A percentile compares a stretch with the other conserved stretches of the same genome.
Conservation (phyloP, 106 monocot genomes). For the Chionographis japonica region DNA sequence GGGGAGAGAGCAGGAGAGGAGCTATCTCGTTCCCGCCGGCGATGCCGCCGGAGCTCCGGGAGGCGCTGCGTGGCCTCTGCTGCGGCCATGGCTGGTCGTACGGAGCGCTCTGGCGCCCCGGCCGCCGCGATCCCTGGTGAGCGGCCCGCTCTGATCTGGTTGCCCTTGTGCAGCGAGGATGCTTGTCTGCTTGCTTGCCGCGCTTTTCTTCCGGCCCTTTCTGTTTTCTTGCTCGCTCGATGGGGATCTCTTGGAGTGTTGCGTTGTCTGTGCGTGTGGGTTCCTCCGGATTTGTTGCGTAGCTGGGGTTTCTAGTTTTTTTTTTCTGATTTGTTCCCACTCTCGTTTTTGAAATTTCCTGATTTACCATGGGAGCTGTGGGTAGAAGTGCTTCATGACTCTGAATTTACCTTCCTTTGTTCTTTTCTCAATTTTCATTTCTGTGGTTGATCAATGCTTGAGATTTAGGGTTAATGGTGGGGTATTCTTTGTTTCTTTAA, state of each 20-base stretch:
- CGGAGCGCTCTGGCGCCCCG: constrained; percentile 18
- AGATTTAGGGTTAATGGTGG: background rate
- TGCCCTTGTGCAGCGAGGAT: background rate
- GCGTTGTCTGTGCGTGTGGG: background rate
- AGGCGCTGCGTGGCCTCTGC: constrained; percentile 20
- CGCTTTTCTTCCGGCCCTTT: too few species aligned
- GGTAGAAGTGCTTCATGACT: too few species aligned
- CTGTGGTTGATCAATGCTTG: background rate
- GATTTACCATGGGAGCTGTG: too few species aligned
- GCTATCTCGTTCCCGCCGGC: background rate
- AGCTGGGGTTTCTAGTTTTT: background rate
- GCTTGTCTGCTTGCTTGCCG: background rate
- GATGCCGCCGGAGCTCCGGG: constrained; percentile 20
- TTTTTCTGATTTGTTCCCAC: too few species aligned
- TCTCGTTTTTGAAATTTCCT: too few species aligned
- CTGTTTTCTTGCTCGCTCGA: too few species aligned
- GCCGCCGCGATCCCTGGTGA: constrained; percentile 19
- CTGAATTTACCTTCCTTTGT: too few species aligned
- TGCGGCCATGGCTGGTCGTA: constrained; percentile 28
- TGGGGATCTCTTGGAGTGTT: too few species aligned
- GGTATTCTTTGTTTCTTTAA: background rate
- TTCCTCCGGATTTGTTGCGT: background rate
- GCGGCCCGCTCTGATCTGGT: background rate
- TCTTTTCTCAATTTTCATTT: too few species aligned
- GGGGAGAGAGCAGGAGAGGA: too few species aligned